Conservation (phyloP, 352 stramenopile species). For the Phytophthora pseudosyringae region DNA sequence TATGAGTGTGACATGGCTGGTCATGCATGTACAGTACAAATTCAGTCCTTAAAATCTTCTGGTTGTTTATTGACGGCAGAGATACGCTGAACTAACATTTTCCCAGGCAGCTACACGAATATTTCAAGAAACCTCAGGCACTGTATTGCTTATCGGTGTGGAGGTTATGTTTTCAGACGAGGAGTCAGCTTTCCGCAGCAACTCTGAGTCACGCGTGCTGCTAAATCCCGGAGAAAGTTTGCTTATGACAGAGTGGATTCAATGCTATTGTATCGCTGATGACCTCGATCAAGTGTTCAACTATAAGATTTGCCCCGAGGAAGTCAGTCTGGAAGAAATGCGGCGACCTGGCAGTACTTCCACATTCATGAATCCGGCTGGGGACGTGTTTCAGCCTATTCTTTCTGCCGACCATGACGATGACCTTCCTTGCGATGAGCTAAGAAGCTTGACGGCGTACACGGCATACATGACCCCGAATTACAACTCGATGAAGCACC, state of each 20-base stretch:
- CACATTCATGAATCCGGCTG: slow-evolving; percentile 53
- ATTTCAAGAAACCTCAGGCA: slow-evolving; percentile 71
- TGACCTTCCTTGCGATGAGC: slow-evolving; percentile 40
- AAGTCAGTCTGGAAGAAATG: slow-evolving; percentile 52
- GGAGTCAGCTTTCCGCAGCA: slow-evolving; percentile 25
- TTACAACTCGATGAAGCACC: slow-evolving; percentile 36
- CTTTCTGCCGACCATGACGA: slow-evolving; percentile 30
- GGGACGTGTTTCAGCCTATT: slow-evolving; percentile 63
- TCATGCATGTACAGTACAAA: background rate
- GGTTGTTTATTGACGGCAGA: slow-evolving; percentile 35
- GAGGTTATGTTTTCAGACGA: slow-evolving; percentile 73
- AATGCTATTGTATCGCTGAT: slow-evolving; percentile 89
- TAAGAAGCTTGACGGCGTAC: slow-evolving; percentile 62
- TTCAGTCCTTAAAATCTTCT: background rate
- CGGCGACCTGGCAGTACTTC: slow-evolving; percentile 34
- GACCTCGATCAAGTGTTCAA: slow-evolving; percentile 74
- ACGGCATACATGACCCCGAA: slow-evolving; percentile 55
- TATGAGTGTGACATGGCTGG: slow-evolving; percentile 12
- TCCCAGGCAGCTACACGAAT: slow-evolving; percentile 59
- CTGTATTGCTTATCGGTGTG: slow-evolving; percentile 80
- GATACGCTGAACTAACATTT: slow-evolving; percentile 78
- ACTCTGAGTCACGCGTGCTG: slow-evolving; percentile 68
- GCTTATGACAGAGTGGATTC: slow-evolving; percentile 78
- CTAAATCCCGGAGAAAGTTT: slow-evolving; percentile 80
- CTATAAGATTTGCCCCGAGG: slow-evolving; percentile 59